These are phyloP conservation scores for Rhizopogon sp. DNA, from an alignment of 768 basidiomycete species.

Conservation along the genomic window DNA sequence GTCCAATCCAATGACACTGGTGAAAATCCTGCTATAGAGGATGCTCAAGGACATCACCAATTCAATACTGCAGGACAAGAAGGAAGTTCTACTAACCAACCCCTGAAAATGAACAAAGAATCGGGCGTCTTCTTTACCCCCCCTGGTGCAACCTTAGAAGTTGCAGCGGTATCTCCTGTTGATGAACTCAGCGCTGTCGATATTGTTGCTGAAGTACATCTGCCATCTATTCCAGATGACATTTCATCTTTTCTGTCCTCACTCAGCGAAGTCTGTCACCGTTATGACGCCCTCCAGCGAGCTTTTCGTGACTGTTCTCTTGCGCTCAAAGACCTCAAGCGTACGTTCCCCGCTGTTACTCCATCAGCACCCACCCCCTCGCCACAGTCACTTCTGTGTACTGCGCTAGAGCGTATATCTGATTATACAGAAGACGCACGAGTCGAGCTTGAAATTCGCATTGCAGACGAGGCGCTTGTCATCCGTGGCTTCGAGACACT, in stretches of 20 bases:
- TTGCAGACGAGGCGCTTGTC: constrained; percentile 66
- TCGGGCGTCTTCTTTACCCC: background rate
- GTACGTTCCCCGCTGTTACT: constrained; percentile 8
- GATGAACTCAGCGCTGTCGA: background rate
- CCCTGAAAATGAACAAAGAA: background rate
- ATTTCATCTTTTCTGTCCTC: constrained; percentile 39
- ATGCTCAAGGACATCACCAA: background rate
- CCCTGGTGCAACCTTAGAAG: background rate
- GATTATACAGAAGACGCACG: constrained; percentile 77
- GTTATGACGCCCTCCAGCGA: constrained; percentile 58
- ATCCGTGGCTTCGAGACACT: constrained; percentile 64
- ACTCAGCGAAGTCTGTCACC: constrained; percentile 39
- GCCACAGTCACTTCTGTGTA: constrained; percentile 32
- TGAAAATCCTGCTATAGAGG: background rate
- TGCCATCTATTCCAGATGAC: background rate
- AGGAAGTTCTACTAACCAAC: background rate
- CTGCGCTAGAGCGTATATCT: constrained; percentile 56
- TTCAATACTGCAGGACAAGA: background rate
- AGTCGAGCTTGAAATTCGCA: constrained; percentile 77
- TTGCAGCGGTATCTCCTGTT: background rate
- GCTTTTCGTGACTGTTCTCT: constrained; percentile 68
- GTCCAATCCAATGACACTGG: background rate
- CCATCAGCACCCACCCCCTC: background rate
- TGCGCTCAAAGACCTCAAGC: constrained; percentile 55
- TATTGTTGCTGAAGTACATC: background rate